Evolutionary conservation across 2,329 filamentous ascomycete genomes (phyloP), one percentile per base, ranked within the genome.

Genomic region (Chaetomiaceae sp.): DNA sequence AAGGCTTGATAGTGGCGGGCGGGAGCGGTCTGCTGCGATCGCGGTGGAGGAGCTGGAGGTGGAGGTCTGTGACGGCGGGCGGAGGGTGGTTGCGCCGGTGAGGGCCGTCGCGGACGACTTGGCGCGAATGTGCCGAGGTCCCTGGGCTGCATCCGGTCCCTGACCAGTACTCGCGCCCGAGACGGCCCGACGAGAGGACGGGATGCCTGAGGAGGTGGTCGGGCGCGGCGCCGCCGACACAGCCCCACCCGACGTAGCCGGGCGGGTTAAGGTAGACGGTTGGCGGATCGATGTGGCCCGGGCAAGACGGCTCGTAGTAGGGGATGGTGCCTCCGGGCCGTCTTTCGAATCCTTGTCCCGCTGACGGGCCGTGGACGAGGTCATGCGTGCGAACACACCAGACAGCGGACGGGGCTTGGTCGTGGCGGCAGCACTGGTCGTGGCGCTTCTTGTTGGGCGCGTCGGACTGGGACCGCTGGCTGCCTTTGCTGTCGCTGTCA

Each of bases 21-120:
- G 53, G 44, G 51, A 53, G 21, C 56, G 49, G 38, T 55, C 53
- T 3, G 43, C 19, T 19, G 48, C 25, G 2, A 48, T 21, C 1
- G 54, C 49, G 9, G 53, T 34, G 4, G 52, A 46, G 4, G 58
- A 54, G 19, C 55, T 55, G 1, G 56, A 41, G 16, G 54, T 41
- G 2, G 57, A 48, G 3, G 54, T 17, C 17, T 51, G 46, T 7
- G 58, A 51, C 9, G 62, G 60, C 4, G 71, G 71, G 2, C 69
- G 69, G 12, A 74, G 65, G 14, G 65, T 68, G 0, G 71, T 72
- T 4, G 66, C 65, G 25, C 65, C 46, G 12, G 66, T 67, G 13
- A 73, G 66, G 5, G 65, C 55, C 2, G 70, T 71, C 4, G 67
- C 67, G 4, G 67, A 69, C n/a, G 70, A 73, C 57, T 66, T 71